Evolutionary conservation across 2,329 filamentous ascomycete species (phyloP).

Genomic region (Fusarium zealandicum): DNA sequence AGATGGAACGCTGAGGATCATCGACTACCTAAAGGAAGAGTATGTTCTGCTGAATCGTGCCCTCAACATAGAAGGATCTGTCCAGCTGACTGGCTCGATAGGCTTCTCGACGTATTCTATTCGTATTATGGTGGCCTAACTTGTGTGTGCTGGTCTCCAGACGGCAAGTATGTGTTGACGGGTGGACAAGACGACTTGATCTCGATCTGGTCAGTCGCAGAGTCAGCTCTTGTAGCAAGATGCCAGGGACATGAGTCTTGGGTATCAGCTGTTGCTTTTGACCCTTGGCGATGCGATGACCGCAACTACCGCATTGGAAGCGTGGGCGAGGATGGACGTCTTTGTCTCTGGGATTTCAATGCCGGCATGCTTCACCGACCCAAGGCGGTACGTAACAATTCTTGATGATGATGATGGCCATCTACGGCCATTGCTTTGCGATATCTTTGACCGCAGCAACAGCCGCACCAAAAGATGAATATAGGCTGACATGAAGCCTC

Average conservation of each 20-base stretch:
- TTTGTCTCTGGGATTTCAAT: slow-evolving; percentile 96
- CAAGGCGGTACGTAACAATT: slow-evolving; percentile 70
- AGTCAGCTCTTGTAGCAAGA: slow-evolving; percentile 83
- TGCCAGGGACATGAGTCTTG: slow-evolving; percentile 96
- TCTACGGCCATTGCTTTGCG: neutral
- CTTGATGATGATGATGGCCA: neutral
- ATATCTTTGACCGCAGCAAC: neutral
- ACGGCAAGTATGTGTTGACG: slow-evolving; percentile 93
- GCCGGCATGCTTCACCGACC: slow-evolving; percentile 95
- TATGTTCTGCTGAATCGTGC: slow-evolving; percentile 52
- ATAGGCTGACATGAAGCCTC: slow-evolving; percentile 20
- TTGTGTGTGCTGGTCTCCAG: slow-evolving; percentile 96
- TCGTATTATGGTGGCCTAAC: slow-evolving; percentile 94
- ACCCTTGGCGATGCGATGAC: slow-evolving; percentile 96
- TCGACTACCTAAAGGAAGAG: slow-evolving; percentile 92
- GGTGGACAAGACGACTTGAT: slow-evolving; percentile 96
- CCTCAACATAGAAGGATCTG: neutral
- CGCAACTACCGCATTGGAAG: slow-evolving; percentile 95
- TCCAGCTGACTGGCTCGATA: slow-evolving; percentile 46
- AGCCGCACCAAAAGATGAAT: neutral
- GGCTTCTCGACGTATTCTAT: slow-evolving; percentile 84
- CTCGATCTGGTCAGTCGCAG: slow-evolving; percentile 91
- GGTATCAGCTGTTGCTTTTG: slow-evolving; percentile 93
- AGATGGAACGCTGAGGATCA: slow-evolving; percentile 86
- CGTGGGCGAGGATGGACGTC: slow-evolving; percentile 89